These are phyloP conservation scores for Verticillium klebahnii DNA, from an alignment of 2,329 filamentous ascomycete species.

Conservation along the genomic window DNA sequence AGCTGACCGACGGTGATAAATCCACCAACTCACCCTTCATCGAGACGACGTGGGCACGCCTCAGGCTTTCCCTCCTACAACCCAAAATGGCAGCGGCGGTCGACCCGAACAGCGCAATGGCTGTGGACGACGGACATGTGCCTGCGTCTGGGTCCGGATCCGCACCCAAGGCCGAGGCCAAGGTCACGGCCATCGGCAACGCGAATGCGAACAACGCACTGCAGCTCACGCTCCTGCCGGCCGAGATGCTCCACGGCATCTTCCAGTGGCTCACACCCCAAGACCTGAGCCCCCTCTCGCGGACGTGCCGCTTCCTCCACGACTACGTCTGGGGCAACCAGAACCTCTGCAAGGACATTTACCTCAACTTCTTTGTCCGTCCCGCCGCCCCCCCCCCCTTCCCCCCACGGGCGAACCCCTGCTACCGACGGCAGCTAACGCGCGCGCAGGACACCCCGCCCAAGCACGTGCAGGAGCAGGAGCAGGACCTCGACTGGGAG, in stretches of 20 bases:
- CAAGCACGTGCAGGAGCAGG: slow-evolving; percentile 3
- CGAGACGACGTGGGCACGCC: too few relatives aligned
- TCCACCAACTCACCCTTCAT: too few relatives aligned
- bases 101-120: too few relatives aligned
- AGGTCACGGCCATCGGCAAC: too few relatives aligned
- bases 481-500: slow-evolving; percentile 35
- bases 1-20: too few relatives aligned
- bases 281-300: slow-evolving; percentile 49
- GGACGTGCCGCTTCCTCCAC: slow-evolving; percentile 48
- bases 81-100: too few relatives aligned
- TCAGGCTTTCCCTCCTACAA: too few relatives aligned
- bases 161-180: too few relatives aligned
- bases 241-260: slow-evolving; percentile 61
- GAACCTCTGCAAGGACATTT: slow-evolving; percentile 58
- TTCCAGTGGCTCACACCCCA: slow-evolving; percentile 49
- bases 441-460: slow-evolving; percentile 24
- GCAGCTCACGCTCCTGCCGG: slow-evolving; percentile 36
- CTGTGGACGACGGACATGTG: too few relatives aligned
- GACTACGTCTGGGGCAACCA: slow-evolving; percentile 52
- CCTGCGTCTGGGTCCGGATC: too few relatives aligned
- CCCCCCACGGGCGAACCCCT: not conserved
- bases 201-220: not conserved
- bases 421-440: not conserved
- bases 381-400: not conserved
- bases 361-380: slow-evolving; percentile 34